These are phyloP conservation scores for Buxus sempervirens DNA, from an alignment of 164 flowering plant species.

Conservation along the genomic window DNA sequence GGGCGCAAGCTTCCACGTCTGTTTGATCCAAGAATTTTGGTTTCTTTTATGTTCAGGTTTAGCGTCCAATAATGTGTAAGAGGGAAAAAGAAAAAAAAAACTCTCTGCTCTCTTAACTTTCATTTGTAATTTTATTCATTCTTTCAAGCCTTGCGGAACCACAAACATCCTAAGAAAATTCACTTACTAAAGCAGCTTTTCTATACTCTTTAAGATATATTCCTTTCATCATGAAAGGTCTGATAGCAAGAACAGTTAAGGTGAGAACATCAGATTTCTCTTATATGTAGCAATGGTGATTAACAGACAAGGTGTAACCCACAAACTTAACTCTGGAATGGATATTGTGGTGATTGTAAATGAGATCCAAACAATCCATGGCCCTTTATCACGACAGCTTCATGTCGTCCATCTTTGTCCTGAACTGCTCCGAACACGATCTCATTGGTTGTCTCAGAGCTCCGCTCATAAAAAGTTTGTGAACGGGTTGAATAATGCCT, in stretches of 20 bases:
- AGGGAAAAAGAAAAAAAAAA: too few species aligned
- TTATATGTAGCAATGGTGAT: background rate
- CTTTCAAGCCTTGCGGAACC: too few species aligned
- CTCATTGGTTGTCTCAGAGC: constrained; percentile 44
- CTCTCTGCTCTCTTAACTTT: too few species aligned
- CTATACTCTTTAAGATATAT: too few species aligned
- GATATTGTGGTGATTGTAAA: constrained; percentile 31
- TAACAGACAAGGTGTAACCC: constrained; percentile 25
- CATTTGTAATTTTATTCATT: too few species aligned
- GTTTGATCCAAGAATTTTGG: too few species aligned
- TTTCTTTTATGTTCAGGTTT: too few species aligned
- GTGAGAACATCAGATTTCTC: background rate
- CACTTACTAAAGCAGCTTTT: too few species aligned
- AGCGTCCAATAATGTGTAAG: too few species aligned
- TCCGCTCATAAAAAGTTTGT: constrained; percentile 36
- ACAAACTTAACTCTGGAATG: constrained; percentile 44
- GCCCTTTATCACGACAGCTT: constrained; percentile 59
- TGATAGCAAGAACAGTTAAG: background rate
- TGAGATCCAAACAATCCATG: constrained; percentile 42
- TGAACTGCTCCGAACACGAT: constrained; percentile 67
- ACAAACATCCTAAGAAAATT: too few species aligned
- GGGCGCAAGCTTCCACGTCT: too few species aligned
- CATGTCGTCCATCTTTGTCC: constrained; percentile 46
- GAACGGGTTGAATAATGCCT: constrained; percentile 27
- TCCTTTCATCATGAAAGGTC: background rate